Conservation (phyloP, 345 rosid genomes). For the Acer negundo region DNA sequence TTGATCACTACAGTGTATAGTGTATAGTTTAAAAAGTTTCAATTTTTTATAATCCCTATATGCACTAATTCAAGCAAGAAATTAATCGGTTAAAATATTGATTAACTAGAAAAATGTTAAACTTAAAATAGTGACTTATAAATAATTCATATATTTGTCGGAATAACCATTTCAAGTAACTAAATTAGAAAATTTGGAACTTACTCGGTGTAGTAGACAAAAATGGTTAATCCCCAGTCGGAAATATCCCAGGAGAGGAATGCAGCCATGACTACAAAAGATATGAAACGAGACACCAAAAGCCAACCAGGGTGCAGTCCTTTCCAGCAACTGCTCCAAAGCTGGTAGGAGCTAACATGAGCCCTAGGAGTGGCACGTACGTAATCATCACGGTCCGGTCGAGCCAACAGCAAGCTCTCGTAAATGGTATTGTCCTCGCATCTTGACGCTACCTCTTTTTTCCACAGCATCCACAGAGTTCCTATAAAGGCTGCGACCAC, state of each 20-base stretch:
- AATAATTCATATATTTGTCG: too few relatives aligned
- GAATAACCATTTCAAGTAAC: constrained; percentile 2
- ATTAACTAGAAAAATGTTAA: too few relatives aligned
- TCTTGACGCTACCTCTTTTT: constrained; percentile 44
- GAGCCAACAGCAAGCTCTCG: constrained; percentile 48
- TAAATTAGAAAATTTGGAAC: not conserved
- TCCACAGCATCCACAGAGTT: constrained; percentile 61
- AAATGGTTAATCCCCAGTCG: constrained; percentile 53
- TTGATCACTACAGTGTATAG: not conserved
- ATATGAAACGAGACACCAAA: constrained; percentile 61
- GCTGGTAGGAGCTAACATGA: constrained; percentile 48
- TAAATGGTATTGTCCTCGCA: constrained; percentile 30
- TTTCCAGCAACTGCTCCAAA: constrained; percentile 88
- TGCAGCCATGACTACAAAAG: constrained; percentile 60
- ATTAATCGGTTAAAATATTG: too few relatives aligned
- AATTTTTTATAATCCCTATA: not conserved
- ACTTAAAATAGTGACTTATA: not conserved
- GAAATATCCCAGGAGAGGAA: constrained; percentile 60
- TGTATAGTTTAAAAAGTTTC: not conserved
- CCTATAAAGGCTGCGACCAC: constrained; percentile 52
- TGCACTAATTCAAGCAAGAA: not conserved
- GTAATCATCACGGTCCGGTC: constrained; percentile 32
- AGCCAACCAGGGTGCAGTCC: constrained; percentile 85
- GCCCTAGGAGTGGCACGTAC: constrained; percentile 31
- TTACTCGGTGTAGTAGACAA: constrained; percentile 87